Base-by-base conservation (phyloP, 2,329 filamentous ascomycete species). In the Fusarium acutatum region DNA sequence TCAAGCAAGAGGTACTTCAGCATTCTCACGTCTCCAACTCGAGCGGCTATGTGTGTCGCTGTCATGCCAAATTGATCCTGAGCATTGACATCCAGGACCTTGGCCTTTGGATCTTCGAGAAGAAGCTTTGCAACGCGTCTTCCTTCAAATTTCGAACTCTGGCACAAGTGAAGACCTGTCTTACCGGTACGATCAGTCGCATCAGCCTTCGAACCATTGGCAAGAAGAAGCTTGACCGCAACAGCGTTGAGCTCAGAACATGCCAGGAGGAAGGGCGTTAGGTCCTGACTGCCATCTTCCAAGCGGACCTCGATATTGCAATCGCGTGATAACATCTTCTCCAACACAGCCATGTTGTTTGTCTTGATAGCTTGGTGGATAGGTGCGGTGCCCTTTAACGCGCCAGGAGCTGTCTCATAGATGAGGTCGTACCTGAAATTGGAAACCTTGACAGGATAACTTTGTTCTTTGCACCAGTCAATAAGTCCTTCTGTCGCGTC, bases 221-320 rank as follows among this genome's bases (percentile, higher is more conserved):
- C 12, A 1, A 44, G 43, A 20, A 44, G 17, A 20, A 6, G 7
- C 5, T 20, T 20, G 17, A 26, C 43, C 6, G 43, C 24, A 1
- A 0, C 0, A 3, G 17, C 17, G 11, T 44, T 44, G 0, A 44
- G 43, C 2, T 44, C 12, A 44, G 43, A 26, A 20, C 12, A 26
- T 44, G 43, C 12, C 24, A 20, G 12, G 24, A 26, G 43, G 18
- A 14, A 20, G 5, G 43, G 43, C 12, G 43, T 44, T 26, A 9
- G 12, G 12, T 14, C 40, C 11, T 24, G 24, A 3, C 11, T 44
- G 3, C 41, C 24, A 20, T 26, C 41, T 20, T 26, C 24, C 11
- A 26, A 18, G 1, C 7, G 24, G 7, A 44, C 24, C 41, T 26
- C n/a, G 6, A 8, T 43, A 8, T 43, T 43, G 11, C n/a, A 24